Conservation (phyloP, 495 filamentous ascomycete species). For the Trichoderma reesei region DNA sequence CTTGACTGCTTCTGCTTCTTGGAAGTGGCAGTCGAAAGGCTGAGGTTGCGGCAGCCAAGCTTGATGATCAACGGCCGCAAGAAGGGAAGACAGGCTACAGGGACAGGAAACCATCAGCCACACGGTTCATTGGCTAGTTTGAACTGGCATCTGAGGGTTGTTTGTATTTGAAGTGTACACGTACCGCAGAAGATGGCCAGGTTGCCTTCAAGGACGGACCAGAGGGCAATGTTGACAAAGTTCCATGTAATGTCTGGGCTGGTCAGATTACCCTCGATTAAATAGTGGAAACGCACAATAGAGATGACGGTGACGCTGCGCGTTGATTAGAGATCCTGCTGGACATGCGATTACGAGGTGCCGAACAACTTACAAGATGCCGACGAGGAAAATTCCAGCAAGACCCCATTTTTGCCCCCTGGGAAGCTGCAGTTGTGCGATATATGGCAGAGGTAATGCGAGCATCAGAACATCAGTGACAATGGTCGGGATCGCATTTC, state of each 20-base stretch:
- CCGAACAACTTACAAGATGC: background rate
- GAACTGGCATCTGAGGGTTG: no score
- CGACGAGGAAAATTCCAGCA: background rate
- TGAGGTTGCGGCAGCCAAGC: background rate
- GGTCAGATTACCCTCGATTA: background rate
- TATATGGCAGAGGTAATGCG: background rate
- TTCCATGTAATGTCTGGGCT: background rate
- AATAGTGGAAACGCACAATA: background rate
- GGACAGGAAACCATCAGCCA: background rate
- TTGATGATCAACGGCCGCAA: background rate
- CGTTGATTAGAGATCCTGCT: background rate
- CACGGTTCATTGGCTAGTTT: no score
- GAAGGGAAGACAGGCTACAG: background rate
- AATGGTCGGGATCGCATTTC: conserved; percentile 1
- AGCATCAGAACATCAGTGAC: background rate
- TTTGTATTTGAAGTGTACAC: background rate
- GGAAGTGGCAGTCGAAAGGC: background rate
- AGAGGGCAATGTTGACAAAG: background rate
- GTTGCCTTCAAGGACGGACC: background rate
- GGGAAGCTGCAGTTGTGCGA: background rate
- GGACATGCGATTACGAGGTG: no score
- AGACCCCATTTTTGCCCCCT: background rate
- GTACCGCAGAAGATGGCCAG: background rate
- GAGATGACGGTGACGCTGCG: background rate
- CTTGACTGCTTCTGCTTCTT: background rate